phyloP scores from a whole-genome alignment of 768 basidiomycete species.

The Suillus occidentalis region DNA sequence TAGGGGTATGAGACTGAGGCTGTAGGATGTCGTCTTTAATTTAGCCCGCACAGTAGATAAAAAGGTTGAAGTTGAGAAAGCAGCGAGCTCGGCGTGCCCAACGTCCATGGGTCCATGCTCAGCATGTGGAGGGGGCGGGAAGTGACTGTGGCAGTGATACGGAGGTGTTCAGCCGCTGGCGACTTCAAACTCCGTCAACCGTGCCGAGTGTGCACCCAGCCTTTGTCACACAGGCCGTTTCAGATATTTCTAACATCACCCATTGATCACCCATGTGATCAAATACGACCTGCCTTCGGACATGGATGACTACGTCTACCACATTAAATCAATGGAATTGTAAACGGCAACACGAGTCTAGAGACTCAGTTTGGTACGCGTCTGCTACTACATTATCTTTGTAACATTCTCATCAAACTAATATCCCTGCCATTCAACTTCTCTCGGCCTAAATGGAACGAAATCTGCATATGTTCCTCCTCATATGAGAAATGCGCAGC shows the following conservation, averaged over 20 bases:
- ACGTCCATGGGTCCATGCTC: too few relatives aligned
- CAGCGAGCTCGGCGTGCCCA: too few relatives aligned
- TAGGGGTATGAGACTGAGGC: too few relatives aligned
- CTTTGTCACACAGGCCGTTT: too few relatives aligned
- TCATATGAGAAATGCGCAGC: conserved; percentile 83
- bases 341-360: conserved; percentile 72
- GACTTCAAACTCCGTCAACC: too few relatives aligned
- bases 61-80: too few relatives aligned
- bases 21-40: too few relatives aligned
- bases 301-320: conserved; percentile 99
- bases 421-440: conserved; percentile 45
- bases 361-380: conserved; percentile 74
- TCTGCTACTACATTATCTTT: background rate
- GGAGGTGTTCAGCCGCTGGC: too few relatives aligned
- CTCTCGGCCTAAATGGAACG: conserved; percentile 67
- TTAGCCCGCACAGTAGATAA: too few relatives aligned
- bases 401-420: conserved; percentile 1
- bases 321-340: conserved; percentile 92
- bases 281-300: conserved; percentile 98
- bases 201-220: too few relatives aligned
- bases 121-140: too few relatives aligned
- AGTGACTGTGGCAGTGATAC: too few relatives aligned
- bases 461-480: conserved; percentile 89
- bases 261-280: conserved; percentile 98
- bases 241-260: conserved; percentile 96